Evolutionary conservation across 2,329 filamentous ascomycete genomes (phyloP).

Genomic region (Samsoniella hepiali): DNA sequence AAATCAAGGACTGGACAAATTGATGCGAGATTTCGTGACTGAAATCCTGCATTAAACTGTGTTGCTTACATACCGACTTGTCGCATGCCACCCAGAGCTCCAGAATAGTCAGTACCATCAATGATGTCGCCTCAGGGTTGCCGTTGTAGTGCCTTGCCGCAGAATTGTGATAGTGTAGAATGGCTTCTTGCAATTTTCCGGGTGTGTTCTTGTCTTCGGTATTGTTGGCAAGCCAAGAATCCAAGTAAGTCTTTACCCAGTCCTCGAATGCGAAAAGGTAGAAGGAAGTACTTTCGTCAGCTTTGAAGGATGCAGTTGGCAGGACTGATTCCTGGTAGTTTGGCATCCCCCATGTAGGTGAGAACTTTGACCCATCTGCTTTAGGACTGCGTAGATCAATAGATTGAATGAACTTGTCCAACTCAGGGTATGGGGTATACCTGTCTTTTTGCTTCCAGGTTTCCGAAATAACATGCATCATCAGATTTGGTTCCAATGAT

Average conservation of each 20-base stretch:
- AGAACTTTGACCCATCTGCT: background rate
- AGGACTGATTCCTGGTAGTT: background rate
- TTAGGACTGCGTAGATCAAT: background rate
- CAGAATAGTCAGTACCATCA: slow-evolving; percentile 53
- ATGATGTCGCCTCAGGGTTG: slow-evolving; percentile 45
- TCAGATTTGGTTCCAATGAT: background rate
- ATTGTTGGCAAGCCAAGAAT: slow-evolving; percentile 35
- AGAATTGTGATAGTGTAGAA: slow-evolving; percentile 30
- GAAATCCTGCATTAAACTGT: slow-evolving; percentile 45
- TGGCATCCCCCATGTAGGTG: background rate
- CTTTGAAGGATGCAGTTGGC: background rate
- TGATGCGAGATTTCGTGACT: slow-evolving; percentile 39
- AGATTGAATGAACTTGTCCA: background rate
- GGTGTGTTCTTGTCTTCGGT: slow-evolving; percentile 26
- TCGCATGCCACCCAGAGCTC: slow-evolving; percentile 60
- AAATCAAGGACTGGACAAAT: slow-evolving; percentile 41
- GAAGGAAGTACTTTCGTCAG: background rate
- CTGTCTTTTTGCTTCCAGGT: background rate
- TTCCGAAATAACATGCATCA: background rate
- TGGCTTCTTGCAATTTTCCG: slow-evolving; percentile 28
- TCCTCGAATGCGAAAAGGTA: slow-evolving; percentile 41
- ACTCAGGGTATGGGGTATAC: background rate
- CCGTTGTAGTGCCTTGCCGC: slow-evolving; percentile 32
- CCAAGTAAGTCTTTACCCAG: slow-evolving; percentile 43
- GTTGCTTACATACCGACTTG: slow-evolving; percentile 36